Evolutionary conservation across 2,329 filamentous ascomycete species (phyloP), one percentile per base, ranked within the genome.

Genomic region (Beauveria australis): DNA sequence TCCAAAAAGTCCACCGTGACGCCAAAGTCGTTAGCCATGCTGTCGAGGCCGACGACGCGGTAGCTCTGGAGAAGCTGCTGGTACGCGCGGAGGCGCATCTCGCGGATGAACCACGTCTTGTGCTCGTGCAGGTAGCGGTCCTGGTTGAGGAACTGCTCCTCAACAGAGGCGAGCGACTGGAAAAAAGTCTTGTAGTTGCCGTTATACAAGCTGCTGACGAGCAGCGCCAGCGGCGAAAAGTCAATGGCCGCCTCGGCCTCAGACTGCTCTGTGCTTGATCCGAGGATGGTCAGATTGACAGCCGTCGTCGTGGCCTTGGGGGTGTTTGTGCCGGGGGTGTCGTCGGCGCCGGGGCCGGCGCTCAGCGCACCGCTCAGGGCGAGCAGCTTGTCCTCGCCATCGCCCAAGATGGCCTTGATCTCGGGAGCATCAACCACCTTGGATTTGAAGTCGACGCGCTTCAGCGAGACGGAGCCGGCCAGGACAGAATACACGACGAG

Each of bases 341-440:
- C 89, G 66, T 96, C 90, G 28, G 86, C 89, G 55, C 89, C 86
- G 1, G 90, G 89, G 1, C 92, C 91, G 3, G 91, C 88, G 1
- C 91, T 94, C 59, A 92, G 78, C 37, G 89, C 87, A 19, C 92
- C 92, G 33, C 87, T 86, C 24, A 97, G 79, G 0, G 91, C 92
- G 37, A 91, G 82, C 59, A 96, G 79, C 76, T 93, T 93, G 71
- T 97, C 92, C 68, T 95, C 89, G 26, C 88, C 88, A 67, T 93
- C 88, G 62, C 93, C 94, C 26, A 99, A 85, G 65, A 99, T 95
- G 43, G 94, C 94, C 78, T 94, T 96, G 78, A 99, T 97, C 78
- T 99, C 94, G 14, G 94, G 93, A 8, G 94, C 94, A 74, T 99
- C 94, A 46, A 99, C 93, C 28, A 99, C 94, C 80, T 97, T 97